Conservation (phyloP, 2,329 filamentous ascomycete species). For the Sclerotinia minor region DNA sequence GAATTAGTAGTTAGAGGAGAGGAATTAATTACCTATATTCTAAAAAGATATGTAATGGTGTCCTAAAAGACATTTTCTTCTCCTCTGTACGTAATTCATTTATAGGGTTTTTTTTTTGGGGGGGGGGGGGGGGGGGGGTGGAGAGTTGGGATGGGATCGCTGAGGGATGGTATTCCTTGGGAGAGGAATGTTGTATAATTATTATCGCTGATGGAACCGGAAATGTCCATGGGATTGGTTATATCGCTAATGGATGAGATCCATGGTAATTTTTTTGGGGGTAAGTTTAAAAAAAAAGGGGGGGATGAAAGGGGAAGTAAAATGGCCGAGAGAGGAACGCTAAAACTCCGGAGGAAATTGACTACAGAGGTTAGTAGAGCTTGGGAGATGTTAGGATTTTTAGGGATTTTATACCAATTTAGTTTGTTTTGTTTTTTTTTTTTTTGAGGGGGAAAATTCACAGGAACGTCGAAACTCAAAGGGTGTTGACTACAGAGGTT, state of each 20-base stretch:
- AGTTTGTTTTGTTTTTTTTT: no score
- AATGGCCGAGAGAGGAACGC: neutral
- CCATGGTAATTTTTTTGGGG: no score
- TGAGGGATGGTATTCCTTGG: neutral
- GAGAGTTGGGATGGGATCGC: neutral
- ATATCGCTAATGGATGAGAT: constrained; percentile 6
- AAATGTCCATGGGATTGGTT: neutral
- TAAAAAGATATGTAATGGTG: neutral
- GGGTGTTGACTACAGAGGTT: no score
- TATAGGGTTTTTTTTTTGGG: neutral
- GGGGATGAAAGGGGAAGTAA: neutral
- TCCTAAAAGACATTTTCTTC: neutral
- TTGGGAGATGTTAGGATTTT: no score
- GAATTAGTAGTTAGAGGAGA: neutral
- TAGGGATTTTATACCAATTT: neutral
- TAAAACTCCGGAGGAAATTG: neutral
- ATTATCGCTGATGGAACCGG: constrained; percentile 7
- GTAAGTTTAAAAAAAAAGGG: no score
- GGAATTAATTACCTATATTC: constrained; percentile 1
- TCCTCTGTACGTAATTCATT: neutral
- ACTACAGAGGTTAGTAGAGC: no score
- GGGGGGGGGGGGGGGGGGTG: no score
- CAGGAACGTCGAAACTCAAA: neutral
- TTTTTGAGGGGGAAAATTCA: neutral
- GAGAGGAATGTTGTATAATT: neutral